A percentile compares a stretch with the other conserved stretches of the same genome.
These are phyloP conservation scores for Neotropicomus parvogracilis DNA, from an alignment of 1,284 basidiomycete species.

Conservation along the genomic window DNA sequence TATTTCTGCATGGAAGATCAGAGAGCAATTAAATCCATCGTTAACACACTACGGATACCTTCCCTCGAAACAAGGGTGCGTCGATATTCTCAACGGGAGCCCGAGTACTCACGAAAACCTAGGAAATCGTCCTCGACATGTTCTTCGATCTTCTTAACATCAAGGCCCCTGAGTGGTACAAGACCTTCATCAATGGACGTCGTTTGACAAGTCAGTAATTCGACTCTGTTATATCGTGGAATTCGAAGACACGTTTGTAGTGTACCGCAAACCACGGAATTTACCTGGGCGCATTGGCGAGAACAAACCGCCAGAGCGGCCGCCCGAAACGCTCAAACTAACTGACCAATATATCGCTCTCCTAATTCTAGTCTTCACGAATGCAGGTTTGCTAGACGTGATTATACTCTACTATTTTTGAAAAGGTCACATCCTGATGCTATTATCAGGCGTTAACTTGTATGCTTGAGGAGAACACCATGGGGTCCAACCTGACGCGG, in stretches of 20 bases:
- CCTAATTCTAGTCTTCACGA: conserved; percentile 82
- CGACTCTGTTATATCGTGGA: background rate
- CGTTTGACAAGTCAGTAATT: conserved; percentile 71
- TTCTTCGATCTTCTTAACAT: conserved; percentile 94
- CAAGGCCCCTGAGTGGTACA: conserved; percentile 85
- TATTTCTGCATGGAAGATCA: conserved; percentile 92
- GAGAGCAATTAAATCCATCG: conserved; percentile 79
- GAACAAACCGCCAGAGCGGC: conserved; percentile 42
- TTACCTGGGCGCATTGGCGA: conserved; percentile 33
- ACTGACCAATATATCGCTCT: conserved; percentile 93
- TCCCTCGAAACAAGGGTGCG: conserved; percentile 80
- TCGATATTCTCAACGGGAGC: background rate
- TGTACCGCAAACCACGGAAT: conserved; percentile 63
- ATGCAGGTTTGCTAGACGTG: conserved; percentile 86
- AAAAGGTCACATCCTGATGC: conserved; percentile 6
- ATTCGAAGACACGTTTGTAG: conserved; percentile 35
- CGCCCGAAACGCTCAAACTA: conserved; percentile 68
- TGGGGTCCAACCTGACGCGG: conserved; percentile 66
- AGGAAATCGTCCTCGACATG: conserved; percentile 92
- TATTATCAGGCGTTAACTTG: conserved; percentile 69
- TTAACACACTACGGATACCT: conserved; percentile 86
- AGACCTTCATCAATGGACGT: conserved; percentile 84
- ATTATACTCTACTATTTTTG: conserved; percentile 23
- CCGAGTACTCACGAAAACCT: conserved; percentile 13
- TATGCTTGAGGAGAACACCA: conserved; percentile 77